phyloP scores from a whole-genome alignment of 2,329 filamentous ascomycete genomes.

The Talaromyces marneffei region DNA sequence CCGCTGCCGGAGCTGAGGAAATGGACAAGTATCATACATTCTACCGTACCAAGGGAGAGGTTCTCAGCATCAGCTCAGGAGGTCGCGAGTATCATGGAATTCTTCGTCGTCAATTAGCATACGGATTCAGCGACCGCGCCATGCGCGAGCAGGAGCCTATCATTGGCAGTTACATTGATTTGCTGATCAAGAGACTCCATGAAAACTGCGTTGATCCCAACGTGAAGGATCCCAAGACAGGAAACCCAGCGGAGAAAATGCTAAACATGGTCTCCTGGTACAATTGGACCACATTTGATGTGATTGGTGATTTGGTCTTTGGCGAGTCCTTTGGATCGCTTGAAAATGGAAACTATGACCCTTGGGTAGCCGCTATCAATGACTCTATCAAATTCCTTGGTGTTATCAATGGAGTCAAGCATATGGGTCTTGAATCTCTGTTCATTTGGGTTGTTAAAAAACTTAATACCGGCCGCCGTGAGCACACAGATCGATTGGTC shows the following conservation, averaged over 20 bases:
- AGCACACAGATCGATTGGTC: neutral
- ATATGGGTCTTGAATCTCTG: neutral
- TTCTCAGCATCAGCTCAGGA: neutral
- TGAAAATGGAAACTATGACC: neutral
- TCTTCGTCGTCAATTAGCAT: neutral
- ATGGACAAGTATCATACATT: neutral
- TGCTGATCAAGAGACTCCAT: neutral
- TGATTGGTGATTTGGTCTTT: conserved; percentile 38
- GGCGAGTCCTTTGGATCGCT: conserved; percentile 32
- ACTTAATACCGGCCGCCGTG: neutral
- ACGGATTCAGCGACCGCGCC: neutral
- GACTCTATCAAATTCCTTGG: conserved; percentile 5
- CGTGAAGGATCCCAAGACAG: neutral
- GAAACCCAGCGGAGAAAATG: neutral
- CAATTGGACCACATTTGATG: conserved; percentile 36
- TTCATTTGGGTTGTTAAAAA: neutral
- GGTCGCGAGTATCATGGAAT: neutral
- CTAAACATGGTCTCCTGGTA: conserved; percentile 29
- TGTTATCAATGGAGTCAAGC: conserved; percentile 13
- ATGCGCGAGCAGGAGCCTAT: neutral
- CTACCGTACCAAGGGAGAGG: neutral
- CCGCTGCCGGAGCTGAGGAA: neutral
- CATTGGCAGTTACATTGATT: neutral
- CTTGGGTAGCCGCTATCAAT: conserved; percentile 6
- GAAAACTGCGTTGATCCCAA: neutral